Evolutionary conservation across 1,139 yeast genomes (phyloP), one percentile per base, ranked within the genome.

Genomic region (Protomyces lactucae-debilis): DNA sequence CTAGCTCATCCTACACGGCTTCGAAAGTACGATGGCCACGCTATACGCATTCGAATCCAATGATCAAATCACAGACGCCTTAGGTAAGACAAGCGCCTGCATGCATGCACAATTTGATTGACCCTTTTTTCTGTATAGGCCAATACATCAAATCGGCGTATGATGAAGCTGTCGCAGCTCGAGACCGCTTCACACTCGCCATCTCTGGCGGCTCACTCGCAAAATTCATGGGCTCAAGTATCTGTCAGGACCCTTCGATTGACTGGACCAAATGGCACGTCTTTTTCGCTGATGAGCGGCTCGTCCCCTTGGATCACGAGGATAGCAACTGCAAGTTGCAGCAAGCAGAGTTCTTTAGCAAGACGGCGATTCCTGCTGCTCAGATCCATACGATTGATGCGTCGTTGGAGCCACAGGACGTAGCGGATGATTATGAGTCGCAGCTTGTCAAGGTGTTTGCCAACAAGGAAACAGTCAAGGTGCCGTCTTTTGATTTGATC

Each of bases 251-350:
- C 59, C 91, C 85, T 69, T 64, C 60, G 23, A 85, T 93, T 52
- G 86, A 85, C 70, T 93, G 98, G 98, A 87, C 84, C 65, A 87
- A 86, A 73, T 93, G 99, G 99, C 72, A 61, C 48, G 71, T 93
- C 66, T 93, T 89, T 76, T 92, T 93, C 78, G 97, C 97, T 23
- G 99, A 93, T 76, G 99, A 93, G 78, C 84, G 99, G 75, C 79
- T 93, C 68, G 99, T 93, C 56, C 95, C 97, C 57, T 88, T 91
- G 72, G 86, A 83, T 64, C 85, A 88, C 55, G 82, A 83, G 2
- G 95, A 91, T 73, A 87, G 96, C 63, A 93, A 93, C 75, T 93
- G 87, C 73, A 98, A 98, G 25, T 85, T 84, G 69, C 93, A 95
- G 64, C 89, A 91, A 74, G 78, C 92, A 63, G 86, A 88, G 69